Percentiles rank a stretch among this genome's conserved stretches.
Conservation (phyloP, 2,329 filamentous ascomycete genomes). For the Apiospora aurea region DNA sequence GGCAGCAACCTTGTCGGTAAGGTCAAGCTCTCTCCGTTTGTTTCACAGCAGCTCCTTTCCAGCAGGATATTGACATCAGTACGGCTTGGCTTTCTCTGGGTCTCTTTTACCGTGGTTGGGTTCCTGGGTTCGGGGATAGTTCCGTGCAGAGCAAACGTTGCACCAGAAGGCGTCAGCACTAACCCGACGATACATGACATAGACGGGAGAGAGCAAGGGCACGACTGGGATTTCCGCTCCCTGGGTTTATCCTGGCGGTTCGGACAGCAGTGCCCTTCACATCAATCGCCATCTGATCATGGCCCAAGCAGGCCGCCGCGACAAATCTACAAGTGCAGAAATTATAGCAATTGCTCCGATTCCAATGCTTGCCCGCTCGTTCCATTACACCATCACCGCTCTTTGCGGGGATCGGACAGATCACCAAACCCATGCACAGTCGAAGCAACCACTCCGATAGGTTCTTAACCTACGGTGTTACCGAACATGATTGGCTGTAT, state of each 20-base stretch:
- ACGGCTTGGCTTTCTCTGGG: background rate
- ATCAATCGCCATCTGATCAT: background rate
- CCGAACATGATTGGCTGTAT: background rate
- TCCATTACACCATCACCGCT: background rate
- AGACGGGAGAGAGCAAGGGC: background rate
- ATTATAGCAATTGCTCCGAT: background rate
- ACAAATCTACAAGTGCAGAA: background rate
- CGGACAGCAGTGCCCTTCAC: background rate
- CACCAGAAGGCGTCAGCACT: conserved; percentile 5
- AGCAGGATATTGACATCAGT: background rate
- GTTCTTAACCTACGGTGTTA: background rate
- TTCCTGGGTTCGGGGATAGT: background rate
- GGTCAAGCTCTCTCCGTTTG: background rate
- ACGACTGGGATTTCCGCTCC: background rate
- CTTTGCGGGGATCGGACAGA: background rate
- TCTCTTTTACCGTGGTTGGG: background rate
- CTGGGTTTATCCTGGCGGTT: background rate
- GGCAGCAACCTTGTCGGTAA: background rate
- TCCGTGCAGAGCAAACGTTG: background rate
- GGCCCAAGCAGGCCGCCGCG: background rate
- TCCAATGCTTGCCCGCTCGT: background rate
- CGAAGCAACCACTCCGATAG: background rate
- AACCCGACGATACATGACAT: background rate
- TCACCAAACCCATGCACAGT: background rate
- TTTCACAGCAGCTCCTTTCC: background rate